Base-by-base conservation (phyloP, 2,329 filamentous ascomycete species). In the Chrysosporium queenslandicum region DNA sequence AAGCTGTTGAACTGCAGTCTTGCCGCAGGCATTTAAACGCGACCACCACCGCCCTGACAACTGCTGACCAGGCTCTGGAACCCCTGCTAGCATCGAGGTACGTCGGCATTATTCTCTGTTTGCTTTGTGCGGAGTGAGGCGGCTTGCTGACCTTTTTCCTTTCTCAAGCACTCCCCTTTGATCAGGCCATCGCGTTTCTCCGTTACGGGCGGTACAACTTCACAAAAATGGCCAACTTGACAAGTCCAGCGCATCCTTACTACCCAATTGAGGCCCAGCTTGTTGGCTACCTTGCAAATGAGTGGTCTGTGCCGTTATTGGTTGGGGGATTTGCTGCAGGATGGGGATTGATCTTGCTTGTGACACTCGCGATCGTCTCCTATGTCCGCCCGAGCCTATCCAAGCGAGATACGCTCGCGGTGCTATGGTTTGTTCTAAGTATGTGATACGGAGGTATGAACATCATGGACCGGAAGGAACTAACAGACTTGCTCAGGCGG, bases 401-500 rank as follows among this genome's bases (percentile, higher is more conserved):
- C 30, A 66, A 60, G 6, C 65, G 64, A 23, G 85, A 88, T 58
- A 73, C 80, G 42, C 59, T 76, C 11, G 78, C 77, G 3, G 78
- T 84, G 20, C 68, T 87, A 68, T 91, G 87, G 87, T 90, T 90
- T 66, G 76, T 83, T 20, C 73, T 91, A 12, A 86, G 84, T 76
- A 78, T 71, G 65, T 77, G 58, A 56, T 36, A 73, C 55, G 71
- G 73, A 6, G 25, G 16, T 36, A 34, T 27, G 12, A 8, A 30
- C 46, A 42, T 39, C 55, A 42, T 50, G 46, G 27, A 36, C 37
- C 42, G 30, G 20, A 49, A 23, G 46, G 18, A 11, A 18, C 36
- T 45, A 16, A 25, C 34, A 21, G 14, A 36, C 11, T 43, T 29
- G 14, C 4, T n/a, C 52, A 74, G 73, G 69, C 53, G 73, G 72